Evolutionary conservation across 176 grass and related monocot genomes (phyloP), one percentile per base, ranked within the genome.

Genomic region (Eremochloa ophiuroides): DNA sequence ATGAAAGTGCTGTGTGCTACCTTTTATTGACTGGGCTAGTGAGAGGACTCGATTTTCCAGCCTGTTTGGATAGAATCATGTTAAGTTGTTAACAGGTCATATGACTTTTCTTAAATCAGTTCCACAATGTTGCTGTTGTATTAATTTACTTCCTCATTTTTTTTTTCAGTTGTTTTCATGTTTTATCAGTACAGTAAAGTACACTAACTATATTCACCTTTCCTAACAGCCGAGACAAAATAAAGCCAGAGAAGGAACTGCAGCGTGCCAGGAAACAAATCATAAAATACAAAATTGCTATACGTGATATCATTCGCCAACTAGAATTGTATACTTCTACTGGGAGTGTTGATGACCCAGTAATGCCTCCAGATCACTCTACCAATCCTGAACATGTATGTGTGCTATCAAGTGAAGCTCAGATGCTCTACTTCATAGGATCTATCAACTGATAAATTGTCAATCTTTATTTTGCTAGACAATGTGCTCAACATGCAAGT

Each of bases 181-280:
- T 37, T 69, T 30, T 84, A n/a, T n/a, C n/a, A 33, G 17, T 83
- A 69, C 35, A 80, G 55, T 55, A 34, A 85, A 85, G 37, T 81
- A 60, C 17, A 69, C 62, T 87, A 59, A 86, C 69, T 83, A 62
- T 67, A 53, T 84, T 20, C 80, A 39, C 38, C 53, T 83, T 85
- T 77, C 53, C 25, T 55, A 78, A 65, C 88, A 99, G 96, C 71
- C 92, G 85, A 59, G 96, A 99, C 82, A 99, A 99, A 88, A 65
- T 99, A 82, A 95, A 88, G 83, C 96, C 96, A 77, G 91, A 95
- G 82, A 99, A 99, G 82, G 96, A 99, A 77, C 85, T 99, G 61
- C 86, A 87, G 80, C 92, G 96, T 91, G 96, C 96, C 80, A 80
- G 86, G 84, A 99, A 91, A 64, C 93, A 95, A 87, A 99, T 99